Base-by-base conservation (phyloP, 129 eudicot genomes). In the Kitagawia praeruptora region DNA sequence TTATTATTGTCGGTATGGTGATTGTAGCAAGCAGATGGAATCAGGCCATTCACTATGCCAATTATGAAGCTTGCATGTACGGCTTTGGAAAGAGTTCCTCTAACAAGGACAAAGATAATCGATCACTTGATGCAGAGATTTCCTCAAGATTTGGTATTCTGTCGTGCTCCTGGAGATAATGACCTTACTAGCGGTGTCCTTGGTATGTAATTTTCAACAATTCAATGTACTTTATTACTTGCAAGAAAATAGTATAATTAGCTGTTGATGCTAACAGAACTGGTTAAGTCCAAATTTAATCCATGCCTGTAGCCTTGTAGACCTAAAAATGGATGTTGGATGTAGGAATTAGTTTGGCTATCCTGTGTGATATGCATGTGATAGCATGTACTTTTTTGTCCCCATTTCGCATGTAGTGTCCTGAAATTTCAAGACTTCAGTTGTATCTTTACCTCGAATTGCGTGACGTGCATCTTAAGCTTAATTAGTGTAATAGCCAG, bases 1-100 rank as follows among this genome's bases (percentile, higher is more conserved):
- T 28, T 21, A 39, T n/a, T 82, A 0, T 80, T 75, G 41, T 8
- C 15, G 31, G 23, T 23, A 34, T 70, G 82, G 74, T 77, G 83
- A 74, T 85, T 92, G 85, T 87, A 96, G 99, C 83, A 90, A 86
- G 77, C 88, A 86, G 99, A 96, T 88, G 99, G 99, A 81, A 96
- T 96, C 51, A 88, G 98, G 76, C 99, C 99, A 75, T 96, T 96
- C 74, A 96, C 99, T 23, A 96, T 96, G 99, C 99, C 99, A 58
- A 85, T 96, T 80, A 96, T 96, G 99, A 86, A 83, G 82, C 93
- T 96, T 83, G 93, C 98, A 4, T 96, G 98, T 78, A 92, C 98
- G 16, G 98, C 99, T 58, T 80, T 95, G 78, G 99, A 95, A 85
- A 89, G 99, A 89, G 97, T 95, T 82, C 97, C 99, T 0, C 83